Base-by-base conservation (phyloP, 257 asterid genomes). In the Gentiana dahurica region DNA sequence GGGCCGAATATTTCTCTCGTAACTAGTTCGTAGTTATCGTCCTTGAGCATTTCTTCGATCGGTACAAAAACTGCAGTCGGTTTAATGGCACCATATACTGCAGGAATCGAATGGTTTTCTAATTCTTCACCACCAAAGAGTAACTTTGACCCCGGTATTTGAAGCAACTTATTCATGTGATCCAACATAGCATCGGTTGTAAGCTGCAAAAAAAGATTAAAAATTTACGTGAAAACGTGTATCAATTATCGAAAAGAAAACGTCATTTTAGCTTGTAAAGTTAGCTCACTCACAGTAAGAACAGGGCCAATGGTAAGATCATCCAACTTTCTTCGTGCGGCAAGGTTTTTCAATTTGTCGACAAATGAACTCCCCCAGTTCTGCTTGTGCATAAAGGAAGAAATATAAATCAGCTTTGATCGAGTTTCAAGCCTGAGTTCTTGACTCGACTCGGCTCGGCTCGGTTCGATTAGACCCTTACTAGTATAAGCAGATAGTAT, bases 1-100 rank as follows among this genome's bases (percentile, higher is more conserved):
- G 99, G 97, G 10, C 99, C 99, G 49, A 88, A 92, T 10, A 83
- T 81, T 77, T 92, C 99, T 72, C 75, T 77, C 0, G 95, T 85
- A 38, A 85, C 97, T 12, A 92, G 84, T 62, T 69, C 87, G 47
- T 73, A 92, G 68, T 88, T 86, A 3, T 72, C 58, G 5, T 71
- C 89, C 65, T 88, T 85, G 50, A 85, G 53, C 54, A 92, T 83
- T 77, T 92, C 95, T 65, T 84, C 91, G 0, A 92, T 79, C 12
- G 99, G 99, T 58, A 92, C 54, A 63, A 80, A 92, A 36, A 92
- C 81, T n/a, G 99, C 99, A 67, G 97, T 92, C 1, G 99, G 97
- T 80, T 71, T 81, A 59, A 92, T 83, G 66, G 97, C 95, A 56
- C 99, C 99, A 64, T 92, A 92, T 52, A 92, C 55, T 49, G 72